These are phyloP conservation scores for Balamuthia mandrillaris DNA, from an alignment of 208 protist species.

Conservation along the genomic window DNA sequence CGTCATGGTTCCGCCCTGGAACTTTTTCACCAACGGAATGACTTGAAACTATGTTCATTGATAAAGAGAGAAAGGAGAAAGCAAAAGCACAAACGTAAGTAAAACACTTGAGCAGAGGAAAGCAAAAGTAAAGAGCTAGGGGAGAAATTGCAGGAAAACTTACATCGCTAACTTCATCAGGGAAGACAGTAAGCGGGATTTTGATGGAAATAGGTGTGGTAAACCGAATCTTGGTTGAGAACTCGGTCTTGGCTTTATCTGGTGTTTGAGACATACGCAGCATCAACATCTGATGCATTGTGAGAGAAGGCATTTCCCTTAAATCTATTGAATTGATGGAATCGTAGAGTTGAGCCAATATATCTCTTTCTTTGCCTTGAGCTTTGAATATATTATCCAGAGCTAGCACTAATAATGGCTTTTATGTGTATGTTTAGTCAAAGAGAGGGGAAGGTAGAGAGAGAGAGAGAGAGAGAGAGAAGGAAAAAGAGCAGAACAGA, in stretches of 20 bases:
- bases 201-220: conserved; percentile 36
- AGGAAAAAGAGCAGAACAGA: background rate
- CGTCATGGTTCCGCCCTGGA: conserved; percentile 60
- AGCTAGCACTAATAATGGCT: conserved; percentile 61
- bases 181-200: conserved; percentile 51
- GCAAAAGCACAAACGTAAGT: background rate
- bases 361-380: background rate
- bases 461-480: background rate
- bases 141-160: background rate
- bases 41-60: conserved; percentile 39
- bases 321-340: conserved; percentile 63
- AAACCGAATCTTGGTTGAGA: background rate
- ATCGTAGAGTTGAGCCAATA: conserved; percentile 57
- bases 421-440: background rate
- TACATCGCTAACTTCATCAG: conserved; percentile 63
- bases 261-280: too few species aligned
- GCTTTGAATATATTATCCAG: conserved; percentile 52
- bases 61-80: background rate
- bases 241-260: background rate
- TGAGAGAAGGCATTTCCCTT: conserved; percentile 38
- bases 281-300: conserved; percentile 43
- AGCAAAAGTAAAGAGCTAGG: background rate
- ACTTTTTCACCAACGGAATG: conserved; percentile 59
- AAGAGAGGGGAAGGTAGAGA: background rate
- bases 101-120: too few species aligned